Conservation (phyloP, 1,284 basidiomycete species). For the Tilletia walkeri region DNA sequence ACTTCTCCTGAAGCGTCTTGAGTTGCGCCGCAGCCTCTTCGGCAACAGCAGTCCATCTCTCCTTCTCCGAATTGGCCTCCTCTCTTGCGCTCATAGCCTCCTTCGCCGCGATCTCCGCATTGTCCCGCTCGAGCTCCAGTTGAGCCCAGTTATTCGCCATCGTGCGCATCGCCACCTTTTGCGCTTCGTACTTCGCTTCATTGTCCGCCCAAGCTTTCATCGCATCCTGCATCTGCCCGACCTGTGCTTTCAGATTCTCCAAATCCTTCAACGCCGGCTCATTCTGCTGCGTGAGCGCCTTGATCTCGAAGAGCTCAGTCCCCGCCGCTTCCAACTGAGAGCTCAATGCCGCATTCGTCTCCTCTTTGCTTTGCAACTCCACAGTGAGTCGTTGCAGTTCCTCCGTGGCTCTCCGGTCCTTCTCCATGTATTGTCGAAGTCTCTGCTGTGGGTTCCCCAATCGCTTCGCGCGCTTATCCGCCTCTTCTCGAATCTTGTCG, state of each 20-base stretch:
- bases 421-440: slow-evolving; percentile 14
- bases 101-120: neutral
- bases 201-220: slow-evolving; percentile 18
- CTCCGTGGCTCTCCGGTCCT: slow-evolving; percentile 25
- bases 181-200: slow-evolving; percentile 24
- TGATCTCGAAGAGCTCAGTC: slow-evolving; percentile 36
- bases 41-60: neutral
- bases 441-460: neutral
- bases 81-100: neutral
- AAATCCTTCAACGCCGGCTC: slow-evolving; percentile 8
- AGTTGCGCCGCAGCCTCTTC: slow-evolving; percentile 36
- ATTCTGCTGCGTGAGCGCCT: slow-evolving; percentile 35
- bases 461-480: slow-evolving; percentile 11
- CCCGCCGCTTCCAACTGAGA: slow-evolving; percentile 49
- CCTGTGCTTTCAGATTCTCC: slow-evolving; percentile 6
- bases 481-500: slow-evolving; percentile 13
- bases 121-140: slow-evolving; percentile 7
- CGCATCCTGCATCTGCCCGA: slow-evolving; percentile 1
- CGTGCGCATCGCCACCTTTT: slow-evolving; percentile 27
- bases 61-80: neutral
- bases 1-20: slow-evolving; percentile 3
- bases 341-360: slow-evolving; percentile 48
- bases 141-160: slow-evolving; percentile 7
- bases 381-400: slow-evolving; percentile 40
- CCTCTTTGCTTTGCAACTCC: slow-evolving; percentile 49